These are phyloP conservation scores for Lactarius deliciosus DNA, from an alignment of 768 basidiomycete genomes.

Conservation along the genomic window DNA sequence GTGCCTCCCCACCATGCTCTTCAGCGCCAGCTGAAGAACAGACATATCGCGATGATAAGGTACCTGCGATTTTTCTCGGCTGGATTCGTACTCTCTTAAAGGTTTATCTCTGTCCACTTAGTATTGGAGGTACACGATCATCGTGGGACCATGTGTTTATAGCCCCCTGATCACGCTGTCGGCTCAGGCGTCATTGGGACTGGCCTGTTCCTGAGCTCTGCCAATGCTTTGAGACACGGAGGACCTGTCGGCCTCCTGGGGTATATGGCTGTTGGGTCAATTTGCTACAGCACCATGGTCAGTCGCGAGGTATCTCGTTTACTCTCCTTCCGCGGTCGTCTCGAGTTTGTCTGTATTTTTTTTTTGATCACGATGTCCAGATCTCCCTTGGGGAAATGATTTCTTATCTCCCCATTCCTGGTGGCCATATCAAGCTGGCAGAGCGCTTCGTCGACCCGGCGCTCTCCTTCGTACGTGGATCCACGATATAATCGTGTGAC, in stretches of 20 bases:
- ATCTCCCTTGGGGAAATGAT: conserved; percentile 74
- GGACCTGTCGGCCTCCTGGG: conserved; percentile 79
- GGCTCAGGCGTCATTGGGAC: conserved; percentile 45
- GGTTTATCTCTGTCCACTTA: conserved; percentile 4
- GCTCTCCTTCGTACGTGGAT: conserved; percentile 47
- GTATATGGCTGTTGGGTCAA: conserved; percentile 60
- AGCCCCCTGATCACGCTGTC: background rate
- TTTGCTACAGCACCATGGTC: conserved; percentile 75
- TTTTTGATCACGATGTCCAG: conserved; percentile 36
- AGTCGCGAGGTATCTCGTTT: conserved; percentile 17
- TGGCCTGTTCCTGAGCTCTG: conserved; percentile 44
- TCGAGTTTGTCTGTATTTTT: background rate
- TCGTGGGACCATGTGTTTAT: background rate
- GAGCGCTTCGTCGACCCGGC: conserved; percentile 82
- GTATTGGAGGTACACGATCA: conserved; percentile 37
- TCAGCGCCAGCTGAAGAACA: conserved; percentile 45
- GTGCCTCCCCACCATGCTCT: conserved; percentile 13
- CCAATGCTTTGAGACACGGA: conserved; percentile 48
- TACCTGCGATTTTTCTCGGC: conserved; percentile 25
- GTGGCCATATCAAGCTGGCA: conserved; percentile 77
- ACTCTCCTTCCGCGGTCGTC: background rate
- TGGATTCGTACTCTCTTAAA: conserved; percentile 6
- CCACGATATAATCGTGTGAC: background rate
- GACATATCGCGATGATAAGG: conserved; percentile 86
- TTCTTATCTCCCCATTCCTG: conserved; percentile 73